Conservation (phyloP, 2,329 filamentous ascomycete species). For the Aspergillus sp. region DNA sequence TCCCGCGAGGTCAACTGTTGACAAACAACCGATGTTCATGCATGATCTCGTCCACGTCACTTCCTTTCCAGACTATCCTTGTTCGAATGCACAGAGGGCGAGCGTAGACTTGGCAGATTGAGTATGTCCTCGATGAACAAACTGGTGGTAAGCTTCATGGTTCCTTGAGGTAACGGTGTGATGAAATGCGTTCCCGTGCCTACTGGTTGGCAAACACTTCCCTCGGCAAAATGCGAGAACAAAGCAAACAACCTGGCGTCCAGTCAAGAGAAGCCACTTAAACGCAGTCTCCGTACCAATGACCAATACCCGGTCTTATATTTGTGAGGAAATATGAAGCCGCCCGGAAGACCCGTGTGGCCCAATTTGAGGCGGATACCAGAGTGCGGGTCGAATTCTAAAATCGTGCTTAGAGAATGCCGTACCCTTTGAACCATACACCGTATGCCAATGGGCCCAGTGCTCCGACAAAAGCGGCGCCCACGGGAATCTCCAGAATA, state of each 20-base stretch:
- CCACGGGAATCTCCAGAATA: conserved; percentile 78
- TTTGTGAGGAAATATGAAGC: not conserved
- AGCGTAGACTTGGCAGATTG: not conserved
- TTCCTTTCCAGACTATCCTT: not conserved
- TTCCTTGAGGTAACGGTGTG: not conserved
- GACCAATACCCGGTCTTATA: not conserved
- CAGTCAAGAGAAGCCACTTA: not conserved
- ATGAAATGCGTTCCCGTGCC: not conserved
- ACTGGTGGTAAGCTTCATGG: not conserved
- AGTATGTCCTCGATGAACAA: not conserved
- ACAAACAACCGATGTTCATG: not conserved
- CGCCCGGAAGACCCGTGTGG: not conserved
- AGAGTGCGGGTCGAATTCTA: not conserved
- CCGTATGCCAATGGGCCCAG: conserved; percentile 52
- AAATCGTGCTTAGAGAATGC: conserved; percentile 31
- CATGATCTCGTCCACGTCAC: not conserved
- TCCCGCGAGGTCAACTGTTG: not conserved
- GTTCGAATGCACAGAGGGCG: not conserved
- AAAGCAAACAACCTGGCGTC: not conserved
- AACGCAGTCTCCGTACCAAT: not conserved
- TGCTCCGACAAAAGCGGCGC: conserved; percentile 61
- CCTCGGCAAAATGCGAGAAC: not conserved
- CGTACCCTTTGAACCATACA: conserved; percentile 55
- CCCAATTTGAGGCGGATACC: not conserved
- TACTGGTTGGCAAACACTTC: not conserved